Evolutionary conservation across 805 yeast species (phyloP).

Genomic region (Lachancea sp.): DNA sequence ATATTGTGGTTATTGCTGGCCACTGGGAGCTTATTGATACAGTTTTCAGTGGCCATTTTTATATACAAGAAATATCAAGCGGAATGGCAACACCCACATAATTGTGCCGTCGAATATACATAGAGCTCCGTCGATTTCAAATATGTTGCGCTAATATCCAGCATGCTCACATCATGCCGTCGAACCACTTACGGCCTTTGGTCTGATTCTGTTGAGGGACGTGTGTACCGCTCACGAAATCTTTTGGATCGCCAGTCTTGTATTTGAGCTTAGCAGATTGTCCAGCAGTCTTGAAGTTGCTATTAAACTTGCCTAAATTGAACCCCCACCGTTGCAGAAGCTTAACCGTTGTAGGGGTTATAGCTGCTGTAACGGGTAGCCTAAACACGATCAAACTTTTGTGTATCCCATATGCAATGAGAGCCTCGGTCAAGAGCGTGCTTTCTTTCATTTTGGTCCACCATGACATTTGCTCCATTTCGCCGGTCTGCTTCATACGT

Average conservation of each 20-base stretch:
- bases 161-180: slow-evolving; percentile 27
- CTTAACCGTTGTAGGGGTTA: slow-evolving; percentile 74
- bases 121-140: background rate
- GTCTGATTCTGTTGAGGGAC: slow-evolving; percentile 42
- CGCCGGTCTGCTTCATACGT: slow-evolving; percentile 16
- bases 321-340: slow-evolving; percentile 71
- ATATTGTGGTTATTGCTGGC: slow-evolving; percentile 5
- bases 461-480: slow-evolving; percentile 13
- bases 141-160: background rate
- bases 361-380: slow-evolving; percentile 84
- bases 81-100: background rate
- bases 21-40: too few relatives aligned
- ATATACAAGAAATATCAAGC: slow-evolving; percentile 2
- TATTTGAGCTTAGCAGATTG: slow-evolving; percentile 29
- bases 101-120: slow-evolving; percentile 1
- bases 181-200: slow-evolving; percentile 31
- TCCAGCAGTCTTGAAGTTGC: slow-evolving; percentile 39
- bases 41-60: background rate
- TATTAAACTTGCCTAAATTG: slow-evolving; percentile 44
- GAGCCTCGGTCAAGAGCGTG: slow-evolving; percentile 71
- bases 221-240: slow-evolving; percentile 39
- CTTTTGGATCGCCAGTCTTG: slow-evolving; percentile 28
- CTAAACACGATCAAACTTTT: slow-evolving; percentile 79
- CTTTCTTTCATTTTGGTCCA: slow-evolving; percentile 29
- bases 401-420: slow-evolving; percentile 89